Evolutionary conservation across 371 early-diverging fungal genomes (phyloP), one percentile per base, ranked within the genome.

Genomic region (Umbelopsis sp.): DNA sequence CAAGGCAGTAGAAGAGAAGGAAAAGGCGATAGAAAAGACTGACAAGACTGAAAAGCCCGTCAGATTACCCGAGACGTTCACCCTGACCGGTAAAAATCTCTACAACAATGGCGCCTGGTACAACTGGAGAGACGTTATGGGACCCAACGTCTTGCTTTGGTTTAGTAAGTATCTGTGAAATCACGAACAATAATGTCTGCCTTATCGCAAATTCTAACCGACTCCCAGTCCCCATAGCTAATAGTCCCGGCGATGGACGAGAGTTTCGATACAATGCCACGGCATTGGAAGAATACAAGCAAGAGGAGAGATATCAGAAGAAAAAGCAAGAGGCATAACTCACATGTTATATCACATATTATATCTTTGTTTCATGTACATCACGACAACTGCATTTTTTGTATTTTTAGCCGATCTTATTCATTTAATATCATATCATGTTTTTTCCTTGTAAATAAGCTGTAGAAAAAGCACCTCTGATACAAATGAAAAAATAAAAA

Each of bases 111-210:
- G 82, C 2, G 69, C 52, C 7, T 62, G 66, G 12, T 25, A 46
- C 4, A 81, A 79, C 41, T 81, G 81, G 81, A 50, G 44, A 12
- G 73, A 74, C 29, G 67, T 79, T 12, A 81, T 81, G 81, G 79
- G 79, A 0, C 50, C 50, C 22, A 50, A 69, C 22, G 66, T 64
- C 57, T 44, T 67, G 24, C 46, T 73, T 32, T 78, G 80, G 78
- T 76, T 80, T 63, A 41, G 80, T 80, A 75, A 67, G 75, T 73
- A 37, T 41, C 12, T 7, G 2, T 7, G 7, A 1, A 41, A 41
- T 41, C 7, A 12, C 41, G 41, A 41, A 41, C 7, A 41, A 41
- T 4, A 1, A 41, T 41, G 12, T 41, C 1, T 41, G 41, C 41
- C 38, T 29, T 29, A 29, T 29, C 41, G 10, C 7, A 4, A 1